Evolutionary conservation across 257 asterid genomes (phyloP).

Genomic region (Verbena officinalis): DNA sequence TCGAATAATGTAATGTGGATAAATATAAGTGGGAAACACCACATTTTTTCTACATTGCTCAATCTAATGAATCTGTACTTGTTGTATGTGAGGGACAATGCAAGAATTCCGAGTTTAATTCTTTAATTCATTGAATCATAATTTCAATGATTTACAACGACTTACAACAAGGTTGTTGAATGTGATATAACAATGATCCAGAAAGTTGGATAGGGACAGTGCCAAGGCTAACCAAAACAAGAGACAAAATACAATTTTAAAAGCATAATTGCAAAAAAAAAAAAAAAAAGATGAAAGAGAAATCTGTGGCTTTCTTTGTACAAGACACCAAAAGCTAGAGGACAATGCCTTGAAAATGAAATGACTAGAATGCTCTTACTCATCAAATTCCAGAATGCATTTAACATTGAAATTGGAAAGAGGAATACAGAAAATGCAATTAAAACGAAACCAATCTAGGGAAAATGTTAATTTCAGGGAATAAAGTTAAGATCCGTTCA

Average conservation of each 20-base stretch:
- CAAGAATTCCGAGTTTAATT: no score
- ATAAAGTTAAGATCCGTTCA: slow-evolving; percentile 36
- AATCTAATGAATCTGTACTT: no score
- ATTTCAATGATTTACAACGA: neutral
- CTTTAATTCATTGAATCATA: no score
- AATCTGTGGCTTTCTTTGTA: slow-evolving; percentile 38
- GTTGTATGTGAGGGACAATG: no score
- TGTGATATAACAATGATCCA: neutral
- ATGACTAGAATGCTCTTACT: slow-evolving; percentile 23
- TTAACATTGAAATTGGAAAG: slow-evolving; percentile 9
- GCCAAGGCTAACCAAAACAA: slow-evolving; percentile 29
- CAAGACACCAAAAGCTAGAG: slow-evolving; percentile 36
- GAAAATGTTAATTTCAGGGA: slow-evolving; percentile 21
- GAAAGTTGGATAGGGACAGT: slow-evolving; percentile 19
- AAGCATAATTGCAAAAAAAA: slow-evolving; percentile 18
- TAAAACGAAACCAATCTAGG: slow-evolving; percentile 18
- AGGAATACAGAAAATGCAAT: slow-evolving; percentile 24
- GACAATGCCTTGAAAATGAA: slow-evolving; percentile 39
- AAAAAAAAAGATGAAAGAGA: slow-evolving; percentile 23
- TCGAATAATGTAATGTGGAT: no score
- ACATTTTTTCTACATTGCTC: no score
- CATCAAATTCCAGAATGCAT: slow-evolving; percentile 23
- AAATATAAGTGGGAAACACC: no score
- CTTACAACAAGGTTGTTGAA: slow-evolving; percentile 6
- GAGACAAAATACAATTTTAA: slow-evolving; percentile 33